Percentiles rank a stretch among this genome's conserved stretches.
Conservation (phyloP, 306 rosid genomes). For the Vigna hirtella region DNA sequence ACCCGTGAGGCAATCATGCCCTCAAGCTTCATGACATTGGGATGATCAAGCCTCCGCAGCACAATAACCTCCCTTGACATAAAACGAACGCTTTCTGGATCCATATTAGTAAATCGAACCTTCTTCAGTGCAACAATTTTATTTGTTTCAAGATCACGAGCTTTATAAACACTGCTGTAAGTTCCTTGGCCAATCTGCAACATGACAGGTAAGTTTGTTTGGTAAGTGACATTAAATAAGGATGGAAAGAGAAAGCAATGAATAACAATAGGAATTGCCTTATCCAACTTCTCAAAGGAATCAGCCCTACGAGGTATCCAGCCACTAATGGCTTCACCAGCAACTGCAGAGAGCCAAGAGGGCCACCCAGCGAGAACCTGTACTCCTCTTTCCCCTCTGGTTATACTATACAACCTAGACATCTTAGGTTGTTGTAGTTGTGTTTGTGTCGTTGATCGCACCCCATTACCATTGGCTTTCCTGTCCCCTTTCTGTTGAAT, state of each 20-base stretch:
- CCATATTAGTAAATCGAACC: constrained; percentile 85
- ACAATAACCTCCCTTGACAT: constrained; percentile 86
- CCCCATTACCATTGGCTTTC: not conserved
- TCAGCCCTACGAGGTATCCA: constrained; percentile 89
- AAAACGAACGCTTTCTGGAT: constrained; percentile 88
- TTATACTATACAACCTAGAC: constrained; percentile 45
- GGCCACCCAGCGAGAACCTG: constrained; percentile 91
- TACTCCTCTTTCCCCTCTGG: constrained; percentile 69
- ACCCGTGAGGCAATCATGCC: constrained; percentile 83
- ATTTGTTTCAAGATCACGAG: constrained; percentile 82
- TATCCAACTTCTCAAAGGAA: constrained; percentile 79
- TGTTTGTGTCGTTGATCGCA: not conserved
- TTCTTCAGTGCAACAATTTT: constrained; percentile 83
- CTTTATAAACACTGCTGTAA: constrained; percentile 84
- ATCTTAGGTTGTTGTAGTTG: constrained; percentile 18
- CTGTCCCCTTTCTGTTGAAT: not conserved
- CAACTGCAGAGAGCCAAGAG: constrained; percentile 84
- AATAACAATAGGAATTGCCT: constrained; percentile 51
- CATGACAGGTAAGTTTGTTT: not conserved
- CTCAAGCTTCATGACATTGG: constrained; percentile 92
- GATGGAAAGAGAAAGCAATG: not conserved
- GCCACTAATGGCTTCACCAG: constrained; percentile 84
- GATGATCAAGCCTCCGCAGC: constrained; percentile 83
- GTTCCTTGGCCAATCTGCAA: constrained; percentile 94
- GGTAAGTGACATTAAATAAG: not conserved